Percentiles rank a stretch among this genome's conserved stretches.
Conservation (phyloP, 768 basidiomycete species). For the Cystobasidium ongulense region DNA sequence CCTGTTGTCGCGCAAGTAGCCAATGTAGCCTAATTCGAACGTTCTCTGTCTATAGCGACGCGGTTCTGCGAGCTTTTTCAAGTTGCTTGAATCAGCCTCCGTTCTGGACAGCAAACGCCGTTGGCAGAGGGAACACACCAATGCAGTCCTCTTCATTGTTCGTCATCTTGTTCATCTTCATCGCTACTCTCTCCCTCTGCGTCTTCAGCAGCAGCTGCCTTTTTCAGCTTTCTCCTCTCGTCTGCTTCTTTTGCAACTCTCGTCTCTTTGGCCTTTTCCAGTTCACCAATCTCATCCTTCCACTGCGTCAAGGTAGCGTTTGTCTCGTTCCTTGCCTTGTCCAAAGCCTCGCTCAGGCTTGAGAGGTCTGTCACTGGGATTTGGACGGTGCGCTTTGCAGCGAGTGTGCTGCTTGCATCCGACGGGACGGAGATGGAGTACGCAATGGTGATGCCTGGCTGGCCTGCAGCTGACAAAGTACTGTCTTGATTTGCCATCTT, state of each 20-base stretch:
- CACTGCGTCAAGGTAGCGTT: constrained; percentile 1
- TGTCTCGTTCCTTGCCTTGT: not conserved
- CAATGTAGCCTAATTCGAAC: not conserved
- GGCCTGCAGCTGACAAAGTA: not conserved
- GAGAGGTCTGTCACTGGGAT: not conserved
- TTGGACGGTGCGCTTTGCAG: not conserved
- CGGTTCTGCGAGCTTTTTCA: not conserved
- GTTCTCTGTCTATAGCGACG: not conserved
- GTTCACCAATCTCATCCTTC: constrained; percentile 19
- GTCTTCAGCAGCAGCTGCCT: not conserved
- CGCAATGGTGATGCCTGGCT: not conserved
- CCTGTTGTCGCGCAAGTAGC: not conserved
- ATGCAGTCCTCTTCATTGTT: not conserved
- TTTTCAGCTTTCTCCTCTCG: not conserved
- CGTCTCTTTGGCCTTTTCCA: constrained; percentile 16
- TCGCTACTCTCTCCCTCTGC: not conserved
- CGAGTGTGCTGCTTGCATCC: not conserved
- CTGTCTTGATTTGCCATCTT: no score
- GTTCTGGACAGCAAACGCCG: not conserved
- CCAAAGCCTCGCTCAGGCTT: not conserved
- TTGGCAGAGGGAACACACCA: not conserved
- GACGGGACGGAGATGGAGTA: not conserved
- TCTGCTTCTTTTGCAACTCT: not conserved
- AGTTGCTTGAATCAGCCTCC: not conserved
- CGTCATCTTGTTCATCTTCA: not conserved